Percentiles rank a stretch among this genome's conserved stretches.
These are phyloP conservation scores for Exophiala phaeomuriformis DNA, from an alignment of 2,329 filamentous ascomycete species.

Conservation along the genomic window DNA sequence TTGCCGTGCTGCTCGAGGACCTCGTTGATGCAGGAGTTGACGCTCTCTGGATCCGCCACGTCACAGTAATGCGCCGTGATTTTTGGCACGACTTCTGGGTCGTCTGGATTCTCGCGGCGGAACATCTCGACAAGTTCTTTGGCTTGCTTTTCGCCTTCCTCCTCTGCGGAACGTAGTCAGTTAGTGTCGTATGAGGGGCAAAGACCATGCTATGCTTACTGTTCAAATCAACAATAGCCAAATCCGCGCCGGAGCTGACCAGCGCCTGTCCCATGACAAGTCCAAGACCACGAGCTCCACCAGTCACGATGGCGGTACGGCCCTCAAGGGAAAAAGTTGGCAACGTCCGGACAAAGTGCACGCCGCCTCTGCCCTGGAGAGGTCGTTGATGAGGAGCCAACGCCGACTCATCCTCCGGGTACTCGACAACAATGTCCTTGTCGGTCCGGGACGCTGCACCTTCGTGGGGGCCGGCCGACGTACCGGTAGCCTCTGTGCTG, in stretches of 20 bases:
- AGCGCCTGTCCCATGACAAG: constrained; percentile 90
- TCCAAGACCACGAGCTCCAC: constrained; percentile 80
- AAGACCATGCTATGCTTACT: constrained; percentile 43
- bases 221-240: constrained; percentile 92
- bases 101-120: constrained; percentile 52
- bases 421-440: constrained; percentile 67
- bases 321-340: constrained; percentile 80
- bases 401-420: constrained; percentile 61
- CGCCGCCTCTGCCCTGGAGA: constrained; percentile 67
- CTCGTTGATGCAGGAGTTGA: constrained; percentile 64
- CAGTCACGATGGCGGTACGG: constrained; percentile 77
- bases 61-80: constrained; percentile 88
- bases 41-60: constrained; percentile 71
- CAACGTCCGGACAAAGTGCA: constrained; percentile 77
- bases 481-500: constrained; percentile 29
- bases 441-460: constrained; percentile 75
- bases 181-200: constrained; percentile 5
- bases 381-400: constrained; percentile 61
- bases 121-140: constrained; percentile 66
- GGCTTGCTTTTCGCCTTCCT: constrained; percentile 74
- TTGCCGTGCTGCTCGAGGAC: constrained; percentile 65
- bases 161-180: constrained; percentile 48
- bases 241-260: constrained; percentile 76
- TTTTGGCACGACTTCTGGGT: constrained; percentile 62
- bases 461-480: constrained; percentile 40